Evolutionary conservation across 192 early-diverging fungal genomes (phyloP), one percentile per base, ranked within the genome.

Genomic region (Chytriomyces sp.): DNA sequence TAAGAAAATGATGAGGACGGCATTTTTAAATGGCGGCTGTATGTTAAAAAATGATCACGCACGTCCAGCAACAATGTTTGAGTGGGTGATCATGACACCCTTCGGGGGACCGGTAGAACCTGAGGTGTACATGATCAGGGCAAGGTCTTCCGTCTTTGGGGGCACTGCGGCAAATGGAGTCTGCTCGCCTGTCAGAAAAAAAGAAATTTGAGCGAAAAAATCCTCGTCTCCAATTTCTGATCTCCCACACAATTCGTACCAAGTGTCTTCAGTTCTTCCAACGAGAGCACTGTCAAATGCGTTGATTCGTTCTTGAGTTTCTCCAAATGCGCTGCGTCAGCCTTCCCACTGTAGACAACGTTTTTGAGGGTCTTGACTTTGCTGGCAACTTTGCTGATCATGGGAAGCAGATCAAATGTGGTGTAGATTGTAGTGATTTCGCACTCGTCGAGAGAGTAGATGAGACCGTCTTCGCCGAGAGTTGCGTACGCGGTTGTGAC

Each of bases 21-120:
- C 13, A 65, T 26, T 26, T 65, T 2, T 23, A 48, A 57, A 50
- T 45, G 44, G n/a, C 4, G 1, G 44, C n/a, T 35, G 35, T 3
- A 4, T 35, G 35, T 35, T 35, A 35, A 35, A 3, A 35, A 45
- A 2, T 28, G 53, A 60, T 57, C 20, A 67, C n/a, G 16, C 46
- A 64, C 70, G 45, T 66, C 92, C 91, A 72, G 97, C 89, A 66
- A 96, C 85, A 69, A 97, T 82, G 75, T 95, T 95, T 66, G 85
- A 79, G 79, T 98, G 95, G 61, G 91, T 87, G 9, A 98, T 81
- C 72, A 95, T 79, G 47, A 95, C 96, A 72, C 97, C 97, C 82
- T 96, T 95, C 64, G 96, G 95, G 57, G 81, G 82, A 90, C 95
- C 94, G 6, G 94, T 96, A n/a, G 91, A 91, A 50, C 95, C 84